A percentile compares a stretch with the other conserved stretches of the same genome.
These are phyloP conservation scores for Chlorencoelia australis DNA, from an alignment of 2,329 filamentous ascomycete genomes.

Conservation along the genomic window DNA sequence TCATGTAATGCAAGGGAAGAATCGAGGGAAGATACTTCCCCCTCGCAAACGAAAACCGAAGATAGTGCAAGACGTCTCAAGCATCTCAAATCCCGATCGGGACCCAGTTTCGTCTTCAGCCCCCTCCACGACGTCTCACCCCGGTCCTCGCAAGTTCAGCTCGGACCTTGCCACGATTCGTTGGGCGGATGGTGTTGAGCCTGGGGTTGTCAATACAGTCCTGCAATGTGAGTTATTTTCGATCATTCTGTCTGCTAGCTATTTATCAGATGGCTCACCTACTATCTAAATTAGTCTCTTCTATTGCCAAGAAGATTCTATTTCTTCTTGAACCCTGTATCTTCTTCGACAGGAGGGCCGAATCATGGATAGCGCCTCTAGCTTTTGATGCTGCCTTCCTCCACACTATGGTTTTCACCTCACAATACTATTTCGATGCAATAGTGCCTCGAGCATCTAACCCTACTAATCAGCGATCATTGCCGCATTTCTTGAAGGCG, in stretches of 20 bases:
- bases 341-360: slow-evolving; percentile 19
- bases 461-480: slow-evolving; percentile 5
- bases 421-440: slow-evolving; percentile 26
- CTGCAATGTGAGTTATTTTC: slow-evolving; percentile 24
- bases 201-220: slow-evolving; percentile 18
- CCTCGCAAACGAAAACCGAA: slow-evolving; percentile 4
- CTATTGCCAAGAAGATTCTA: slow-evolving; percentile 26
- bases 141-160: slow-evolving; percentile 6
- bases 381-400: slow-evolving; percentile 28
- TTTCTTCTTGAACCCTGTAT: slow-evolving; percentile 28
- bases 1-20: slow-evolving; percentile 33
- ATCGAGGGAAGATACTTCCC: slow-evolving; percentile 20
- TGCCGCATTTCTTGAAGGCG: slow-evolving; percentile 22
- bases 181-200: slow-evolving; percentile 22
- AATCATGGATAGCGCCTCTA: slow-evolving; percentile 26
- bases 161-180: slow-evolving; percentile 19
- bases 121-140: not conserved
- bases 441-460: slow-evolving; percentile 9
- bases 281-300: slow-evolving; percentile 22
- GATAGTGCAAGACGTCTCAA: no score
- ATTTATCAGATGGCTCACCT: no score
- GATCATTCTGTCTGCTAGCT: no score
- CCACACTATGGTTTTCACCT: slow-evolving; percentile 29
- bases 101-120: not conserved
- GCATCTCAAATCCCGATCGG: not conserved